These are phyloP conservation scores for Toxoplasma gondii DNA, from an alignment of 169 alveolate species.

Conservation along the genomic window DNA sequence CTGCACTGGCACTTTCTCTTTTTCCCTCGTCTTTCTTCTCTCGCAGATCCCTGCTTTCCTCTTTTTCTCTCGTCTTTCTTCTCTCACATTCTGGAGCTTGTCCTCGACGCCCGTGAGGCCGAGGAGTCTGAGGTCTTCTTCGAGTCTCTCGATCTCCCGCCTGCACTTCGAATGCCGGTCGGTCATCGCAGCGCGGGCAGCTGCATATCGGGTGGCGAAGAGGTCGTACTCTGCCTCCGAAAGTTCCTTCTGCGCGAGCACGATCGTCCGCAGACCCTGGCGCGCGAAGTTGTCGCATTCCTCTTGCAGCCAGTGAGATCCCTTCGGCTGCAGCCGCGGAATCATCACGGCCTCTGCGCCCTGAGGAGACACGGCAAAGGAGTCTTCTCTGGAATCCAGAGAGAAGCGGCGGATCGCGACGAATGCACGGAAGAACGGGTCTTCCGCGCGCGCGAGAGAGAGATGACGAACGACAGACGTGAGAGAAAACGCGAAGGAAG, in stretches of 20 bases:
- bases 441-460: too few species aligned
- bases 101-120: slow-evolving; percentile 98
- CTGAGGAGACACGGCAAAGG: slow-evolving; percentile 72
- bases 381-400: too few species aligned
- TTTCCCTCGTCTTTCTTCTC: neutral
- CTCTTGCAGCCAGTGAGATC: slow-evolving; percentile 86
- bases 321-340: slow-evolving; percentile 86
- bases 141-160: slow-evolving; percentile 76
- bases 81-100: slow-evolving; percentile 83
- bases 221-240: slow-evolving; percentile 85
- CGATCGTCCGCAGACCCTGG: slow-evolving; percentile 92
- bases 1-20: too few species aligned
- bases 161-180: slow-evolving; percentile 77
- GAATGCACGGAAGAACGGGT: too few species aligned
- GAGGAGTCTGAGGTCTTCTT: slow-evolving; percentile 87
- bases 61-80: too few species aligned
- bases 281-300: slow-evolving; percentile 93
- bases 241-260: slow-evolving; percentile 91
- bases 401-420: too few species aligned
- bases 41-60: too few species aligned
- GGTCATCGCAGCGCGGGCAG: slow-evolving; percentile 72
- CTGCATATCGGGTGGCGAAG: slow-evolving; percentile 56
- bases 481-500: neutral
- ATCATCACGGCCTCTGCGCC: slow-evolving; percentile 96
- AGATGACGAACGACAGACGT: too few species aligned